A percentile compares a stretch with the other conserved stretches of the same genome.
Conservation (phyloP, 2,329 filamentous ascomycete species). For the Cytospora mali region DNA sequence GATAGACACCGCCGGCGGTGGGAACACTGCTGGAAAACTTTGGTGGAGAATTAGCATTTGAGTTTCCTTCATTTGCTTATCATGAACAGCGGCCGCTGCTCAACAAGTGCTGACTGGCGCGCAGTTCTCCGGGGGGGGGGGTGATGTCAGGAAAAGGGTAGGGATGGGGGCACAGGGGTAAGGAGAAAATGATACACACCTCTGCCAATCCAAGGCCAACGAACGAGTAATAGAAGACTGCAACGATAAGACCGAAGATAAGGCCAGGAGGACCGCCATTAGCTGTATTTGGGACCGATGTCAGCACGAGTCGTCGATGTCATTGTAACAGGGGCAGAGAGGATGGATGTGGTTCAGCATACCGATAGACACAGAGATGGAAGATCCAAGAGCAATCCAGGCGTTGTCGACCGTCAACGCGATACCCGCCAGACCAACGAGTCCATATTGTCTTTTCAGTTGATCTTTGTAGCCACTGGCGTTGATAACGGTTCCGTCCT, state of each 20-base stretch:
- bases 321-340: neutral
- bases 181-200: slow-evolving; percentile 33
- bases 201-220: slow-evolving; percentile 46
- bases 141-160: neutral
- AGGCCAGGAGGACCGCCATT: slow-evolving; percentile 47
- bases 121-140: neutral
- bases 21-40: slow-evolving; percentile 64
- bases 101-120: neutral
- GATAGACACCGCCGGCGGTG: slow-evolving; percentile 61
- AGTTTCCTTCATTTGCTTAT: neutral
- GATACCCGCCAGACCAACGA: slow-evolving; percentile 60
- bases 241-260: slow-evolving; percentile 47
- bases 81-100: neutral
- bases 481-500: slow-evolving; percentile 55
- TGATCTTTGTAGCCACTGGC: slow-evolving; percentile 67
- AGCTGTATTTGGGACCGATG: slow-evolving; percentile 32
- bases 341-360: slow-evolving; percentile 12
- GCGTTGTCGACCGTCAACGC: slow-evolving; percentile 66
- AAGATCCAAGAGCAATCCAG: slow-evolving; percentile 66
- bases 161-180: neutral
- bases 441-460: slow-evolving; percentile 63
- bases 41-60: slow-evolving; percentile 40
- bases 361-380: slow-evolving; percentile 56
- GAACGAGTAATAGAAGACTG: slow-evolving; percentile 47
- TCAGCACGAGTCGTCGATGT: slow-evolving; percentile 20